Percentiles rank a stretch among this genome's conserved stretches.
Conservation (phyloP, 2,329 filamentous ascomycete genomes). For the Botrytis cinerea region DNA sequence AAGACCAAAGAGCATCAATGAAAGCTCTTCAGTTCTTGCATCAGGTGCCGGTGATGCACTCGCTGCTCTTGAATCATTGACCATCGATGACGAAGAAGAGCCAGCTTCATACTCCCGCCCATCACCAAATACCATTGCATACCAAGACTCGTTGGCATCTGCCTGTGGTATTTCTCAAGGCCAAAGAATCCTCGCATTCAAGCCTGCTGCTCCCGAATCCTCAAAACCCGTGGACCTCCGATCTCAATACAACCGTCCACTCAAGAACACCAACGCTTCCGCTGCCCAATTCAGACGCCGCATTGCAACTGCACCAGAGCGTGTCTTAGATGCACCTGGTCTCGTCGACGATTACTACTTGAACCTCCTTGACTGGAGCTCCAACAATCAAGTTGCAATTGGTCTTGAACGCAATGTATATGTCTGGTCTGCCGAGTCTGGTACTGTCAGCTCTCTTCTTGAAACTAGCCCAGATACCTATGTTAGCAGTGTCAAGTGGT, state of each 20-base stretch:
- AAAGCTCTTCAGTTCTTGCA: slow-evolving; percentile 75
- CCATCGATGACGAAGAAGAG: slow-evolving; percentile 70
- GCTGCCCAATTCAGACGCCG: slow-evolving; percentile 88
- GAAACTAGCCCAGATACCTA: slow-evolving; percentile 91
- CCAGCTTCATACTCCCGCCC: slow-evolving; percentile 71
- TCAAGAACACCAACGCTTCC: slow-evolving; percentile 72
- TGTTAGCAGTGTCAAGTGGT: slow-evolving; percentile 98
- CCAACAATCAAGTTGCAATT: slow-evolving; percentile 95
- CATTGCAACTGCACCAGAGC: slow-evolving; percentile 91
- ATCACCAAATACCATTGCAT: slow-evolving; percentile 84
- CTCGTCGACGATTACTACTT: slow-evolving; percentile 99
- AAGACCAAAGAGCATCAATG: slow-evolving; percentile 68
- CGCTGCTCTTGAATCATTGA: slow-evolving; percentile 77
- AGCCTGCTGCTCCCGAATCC: slow-evolving; percentile 96
- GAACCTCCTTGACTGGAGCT: slow-evolving; percentile 98
- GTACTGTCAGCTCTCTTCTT: slow-evolving; percentile 82
- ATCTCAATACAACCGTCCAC: slow-evolving; percentile 94
- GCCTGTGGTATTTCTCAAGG: slow-evolving; percentile 92
- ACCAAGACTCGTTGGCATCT: slow-evolving; percentile 85
- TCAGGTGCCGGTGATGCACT: slow-evolving; percentile 72
- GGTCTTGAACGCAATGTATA: slow-evolving; percentile 96
- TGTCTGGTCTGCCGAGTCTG: slow-evolving; percentile 96
- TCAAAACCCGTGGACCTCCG: slow-evolving; percentile 97
- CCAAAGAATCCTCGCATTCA: slow-evolving; percentile 96
- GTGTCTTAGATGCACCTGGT: slow-evolving; percentile 92